A percentile compares a stretch with the other conserved stretches of the same genome.
phyloP scores from a whole-genome alignment of 495 filamentous ascomycete genomes.

The Talaromyces borbonicus region DNA sequence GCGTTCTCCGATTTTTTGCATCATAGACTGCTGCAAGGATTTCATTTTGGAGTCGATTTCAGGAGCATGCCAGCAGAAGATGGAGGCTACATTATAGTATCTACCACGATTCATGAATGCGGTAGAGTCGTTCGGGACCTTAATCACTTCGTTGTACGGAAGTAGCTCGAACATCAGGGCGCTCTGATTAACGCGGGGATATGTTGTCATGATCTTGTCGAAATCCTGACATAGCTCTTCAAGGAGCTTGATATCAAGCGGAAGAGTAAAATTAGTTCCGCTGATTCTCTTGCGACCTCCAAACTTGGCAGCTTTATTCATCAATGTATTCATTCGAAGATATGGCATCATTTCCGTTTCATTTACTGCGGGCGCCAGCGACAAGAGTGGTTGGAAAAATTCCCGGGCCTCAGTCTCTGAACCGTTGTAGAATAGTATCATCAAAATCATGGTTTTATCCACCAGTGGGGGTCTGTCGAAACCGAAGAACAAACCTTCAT shows the following conservation, averaged over 20 bases:
- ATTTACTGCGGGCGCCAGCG: conserved; percentile 15
- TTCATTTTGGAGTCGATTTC: conserved; percentile 17
- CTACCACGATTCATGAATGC: conserved; percentile 23
- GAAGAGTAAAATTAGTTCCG: conserved; percentile 14
- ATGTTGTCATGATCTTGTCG: background rate
- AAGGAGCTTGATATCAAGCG: background rate
- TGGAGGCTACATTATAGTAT: conserved; percentile 27
- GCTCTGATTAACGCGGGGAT: background rate
- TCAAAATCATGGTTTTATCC: conserved; percentile 12
- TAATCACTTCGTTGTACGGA: conserved; percentile 25
- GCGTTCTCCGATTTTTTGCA: conserved; percentile 1
- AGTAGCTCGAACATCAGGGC: conserved; percentile 24
- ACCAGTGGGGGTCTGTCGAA: conserved; percentile 18
- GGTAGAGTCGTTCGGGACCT: conserved; percentile 15
- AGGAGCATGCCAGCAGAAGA: conserved; percentile 22
- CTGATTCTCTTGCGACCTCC: conserved; percentile 37
- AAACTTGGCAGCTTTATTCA: conserved; percentile 16
- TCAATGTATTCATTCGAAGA: conserved; percentile 19
- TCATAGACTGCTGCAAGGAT: conserved; percentile 6
- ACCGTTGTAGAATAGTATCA: conserved; percentile 31
- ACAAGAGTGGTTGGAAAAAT: conserved; percentile 20
- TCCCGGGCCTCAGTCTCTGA: conserved; percentile 17
- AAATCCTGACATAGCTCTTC: background rate
- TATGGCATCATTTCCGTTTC: conserved; percentile 17
- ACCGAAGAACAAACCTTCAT: conserved; percentile 14